Evolutionary conservation across 306 rosid genomes (phyloP), one percentile per base, ranked within the genome.

Genomic region (Casuarina equisetifolia): DNA sequence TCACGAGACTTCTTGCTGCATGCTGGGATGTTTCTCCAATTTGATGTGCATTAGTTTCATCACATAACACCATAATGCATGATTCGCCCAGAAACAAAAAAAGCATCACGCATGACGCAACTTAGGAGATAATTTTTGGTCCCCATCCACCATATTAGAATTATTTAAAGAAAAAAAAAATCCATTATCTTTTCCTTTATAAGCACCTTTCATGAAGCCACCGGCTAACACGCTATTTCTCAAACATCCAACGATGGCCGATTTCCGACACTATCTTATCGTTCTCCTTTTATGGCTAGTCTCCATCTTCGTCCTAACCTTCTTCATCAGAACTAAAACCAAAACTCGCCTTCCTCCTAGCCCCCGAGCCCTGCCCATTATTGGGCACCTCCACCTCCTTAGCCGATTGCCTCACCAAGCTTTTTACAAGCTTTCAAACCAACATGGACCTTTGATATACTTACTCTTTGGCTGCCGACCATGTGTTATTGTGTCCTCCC

Each of bases 331-430:
- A 85, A 78, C 54, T 75, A 43, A 43, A 15, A 77, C 25, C 53
- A 80, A 80, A 35, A 2, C 68, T 36, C 79, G 46, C 38, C 51
- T 69, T 11, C 91, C 92, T 40, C 95, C 92, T 4, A 76, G 90
- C 59, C 95, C 92, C 20, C 59, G 11, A 17, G 81, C 88, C 64
- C 68, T 90, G 11, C 95, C 95, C 3, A 79, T 90, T 66, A 90
- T 90, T 3, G 95, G 95, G 50, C 92, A 88, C 79, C 91, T 87
- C 52, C 83, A 88, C 75, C 92, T 83, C 69, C 82, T 86, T 3
- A 79, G 78, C 17, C 78, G 76, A 59, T 58, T 89, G 11, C 91
- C 92, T 20, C 92, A 91, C 76, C 96, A 84, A 39, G 79, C 88
- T n/a, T 75, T 91, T 61, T 81, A 77, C 78, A 85, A 74, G n/a